Percentiles rank a stretch among this genome's conserved stretches.
phyloP scores from a whole-genome alignment of 305 asterid genomes.

The Fraxinus sp. region DNA sequence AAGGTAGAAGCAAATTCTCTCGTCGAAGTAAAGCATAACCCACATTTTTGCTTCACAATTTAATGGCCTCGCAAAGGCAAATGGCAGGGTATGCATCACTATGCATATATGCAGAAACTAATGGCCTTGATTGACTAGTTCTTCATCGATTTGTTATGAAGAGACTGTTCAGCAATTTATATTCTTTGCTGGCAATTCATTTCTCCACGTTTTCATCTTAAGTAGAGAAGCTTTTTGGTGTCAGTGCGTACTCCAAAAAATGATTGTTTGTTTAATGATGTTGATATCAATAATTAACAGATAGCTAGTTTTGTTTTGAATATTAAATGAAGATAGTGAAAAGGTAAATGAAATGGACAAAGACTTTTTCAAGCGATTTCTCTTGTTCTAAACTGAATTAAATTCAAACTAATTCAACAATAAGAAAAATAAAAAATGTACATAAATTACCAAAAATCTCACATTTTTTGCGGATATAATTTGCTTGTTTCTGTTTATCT shows the following conservation, averaged over 20 bases:
- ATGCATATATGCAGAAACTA: slow-evolving; percentile 1
- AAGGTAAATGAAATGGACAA: not conserved
- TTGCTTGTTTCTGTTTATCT: not conserved
- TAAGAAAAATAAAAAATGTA: not conserved
- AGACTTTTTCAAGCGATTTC: not conserved
- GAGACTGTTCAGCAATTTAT: not conserved
- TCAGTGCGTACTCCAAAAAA: not conserved
- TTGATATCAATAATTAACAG: not conserved
- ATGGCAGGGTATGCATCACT: not conserved
- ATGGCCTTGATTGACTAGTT: slow-evolving; percentile 1
- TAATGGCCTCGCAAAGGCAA: not conserved
- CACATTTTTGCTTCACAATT: not conserved
- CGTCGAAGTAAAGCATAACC: not conserved
- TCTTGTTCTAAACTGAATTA: not conserved
- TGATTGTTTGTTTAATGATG: too few species aligned
- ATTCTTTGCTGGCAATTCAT: not conserved
- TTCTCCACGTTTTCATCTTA: slow-evolving; percentile 20
- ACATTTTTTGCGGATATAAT: not conserved
- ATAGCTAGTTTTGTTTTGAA: not conserved
- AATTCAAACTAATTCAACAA: not conserved
- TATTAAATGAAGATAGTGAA: not conserved
- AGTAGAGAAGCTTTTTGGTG: not conserved
- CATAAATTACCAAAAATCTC: not conserved
- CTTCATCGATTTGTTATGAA: not conserved
- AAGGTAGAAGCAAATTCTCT: not conserved